These are phyloP conservation scores for Metschnikowia rubicola DNA, from an alignment of 805 yeast genomes.

Conservation along the genomic window DNA sequence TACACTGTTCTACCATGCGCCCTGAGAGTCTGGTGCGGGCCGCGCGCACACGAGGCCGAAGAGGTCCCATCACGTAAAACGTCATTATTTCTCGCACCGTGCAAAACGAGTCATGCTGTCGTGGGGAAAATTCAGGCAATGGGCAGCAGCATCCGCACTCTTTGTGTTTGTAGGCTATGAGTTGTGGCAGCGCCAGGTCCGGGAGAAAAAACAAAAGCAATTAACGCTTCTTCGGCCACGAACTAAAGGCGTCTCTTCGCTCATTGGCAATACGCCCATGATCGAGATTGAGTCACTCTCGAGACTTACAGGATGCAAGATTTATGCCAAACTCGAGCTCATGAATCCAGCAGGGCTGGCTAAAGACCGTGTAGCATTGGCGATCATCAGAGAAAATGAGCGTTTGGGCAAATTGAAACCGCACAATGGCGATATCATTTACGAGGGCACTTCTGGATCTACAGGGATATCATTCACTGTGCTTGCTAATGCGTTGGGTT, in stretches of 20 bases:
- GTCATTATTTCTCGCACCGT: too few relatives aligned
- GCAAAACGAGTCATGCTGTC: constrained; percentile 1
- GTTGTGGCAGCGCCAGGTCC: constrained; percentile 4
- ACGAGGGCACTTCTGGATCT: constrained; percentile 96
- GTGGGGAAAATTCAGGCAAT: constrained; percentile 8
- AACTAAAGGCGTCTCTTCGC: constrained; percentile 61
- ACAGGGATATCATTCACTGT: constrained; percentile 94
- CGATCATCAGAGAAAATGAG: constrained; percentile 73
- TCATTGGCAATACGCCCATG: constrained; percentile 89
- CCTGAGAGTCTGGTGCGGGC: too few relatives aligned
- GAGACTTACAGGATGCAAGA: constrained; percentile 68
- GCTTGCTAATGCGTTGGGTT: constrained; percentile 85
- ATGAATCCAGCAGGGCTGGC: constrained; percentile 94
- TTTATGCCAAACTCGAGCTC: constrained; percentile 83
- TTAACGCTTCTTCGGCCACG: constrained; percentile 17
- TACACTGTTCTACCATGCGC: too few relatives aligned
- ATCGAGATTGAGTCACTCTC: constrained; percentile 71
- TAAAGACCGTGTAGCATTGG: constrained; percentile 88
- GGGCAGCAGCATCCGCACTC: constrained; percentile 18
- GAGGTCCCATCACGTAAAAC: too few relatives aligned
- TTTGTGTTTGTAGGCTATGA: constrained; percentile 12
- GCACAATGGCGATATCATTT: constrained; percentile 65
- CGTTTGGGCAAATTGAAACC: constrained; percentile 53
- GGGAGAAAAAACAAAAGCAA: not conserved
- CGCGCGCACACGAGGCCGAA: too few relatives aligned